Percentiles rank a stretch among this genome's conserved stretches.
phyloP scores from a whole-genome alignment of 371 early-diverging fungal species.

The Mortierella polycephala region DNA sequence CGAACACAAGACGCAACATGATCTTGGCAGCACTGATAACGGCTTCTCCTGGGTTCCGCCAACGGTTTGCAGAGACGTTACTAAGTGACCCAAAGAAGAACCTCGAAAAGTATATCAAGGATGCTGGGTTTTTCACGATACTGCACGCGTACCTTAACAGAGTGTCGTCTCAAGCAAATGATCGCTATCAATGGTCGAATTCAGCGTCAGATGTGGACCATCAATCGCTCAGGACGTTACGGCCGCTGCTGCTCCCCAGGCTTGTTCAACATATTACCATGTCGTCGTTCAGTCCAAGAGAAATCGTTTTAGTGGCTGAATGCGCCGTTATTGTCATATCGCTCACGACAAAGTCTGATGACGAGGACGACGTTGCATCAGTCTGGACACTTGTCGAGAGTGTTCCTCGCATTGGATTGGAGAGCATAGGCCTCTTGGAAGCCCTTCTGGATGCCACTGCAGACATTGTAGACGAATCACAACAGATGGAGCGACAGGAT shows the following conservation, averaged over 20 bases:
- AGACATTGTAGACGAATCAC: constrained; percentile 10
- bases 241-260: constrained; percentile 18
- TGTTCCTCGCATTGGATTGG: constrained; percentile 36
- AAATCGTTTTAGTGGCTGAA: constrained; percentile 23
- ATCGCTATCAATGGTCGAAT: constrained; percentile 27
- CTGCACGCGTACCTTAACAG: constrained; percentile 39
- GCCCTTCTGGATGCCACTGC: constrained; percentile 34
- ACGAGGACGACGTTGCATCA: constrained; percentile 27
- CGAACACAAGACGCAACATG: constrained; percentile 27
- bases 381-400: constrained; percentile 35
- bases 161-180: constrained; percentile 7
- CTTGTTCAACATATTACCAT: constrained; percentile 20
- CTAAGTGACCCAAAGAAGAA: constrained; percentile 11
- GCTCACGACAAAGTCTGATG: constrained; percentile 9
- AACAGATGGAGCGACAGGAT: constrained; percentile 31
- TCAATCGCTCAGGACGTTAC: constrained; percentile 10
- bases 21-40: constrained; percentile 47
- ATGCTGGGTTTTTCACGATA: constrained; percentile 17
- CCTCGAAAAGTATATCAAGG: constrained; percentile 5
- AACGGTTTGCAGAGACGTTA: constrained; percentile 16
- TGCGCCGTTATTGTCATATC: constrained; percentile 29
- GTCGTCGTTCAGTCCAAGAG: constrained; percentile 12
- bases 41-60: constrained; percentile 26
- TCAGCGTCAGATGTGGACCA: constrained; percentile 26
- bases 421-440: constrained; percentile 22